Conservation (phyloP, 2,329 filamentous ascomycete species). For the Gaeumannomyces tritici region DNA sequence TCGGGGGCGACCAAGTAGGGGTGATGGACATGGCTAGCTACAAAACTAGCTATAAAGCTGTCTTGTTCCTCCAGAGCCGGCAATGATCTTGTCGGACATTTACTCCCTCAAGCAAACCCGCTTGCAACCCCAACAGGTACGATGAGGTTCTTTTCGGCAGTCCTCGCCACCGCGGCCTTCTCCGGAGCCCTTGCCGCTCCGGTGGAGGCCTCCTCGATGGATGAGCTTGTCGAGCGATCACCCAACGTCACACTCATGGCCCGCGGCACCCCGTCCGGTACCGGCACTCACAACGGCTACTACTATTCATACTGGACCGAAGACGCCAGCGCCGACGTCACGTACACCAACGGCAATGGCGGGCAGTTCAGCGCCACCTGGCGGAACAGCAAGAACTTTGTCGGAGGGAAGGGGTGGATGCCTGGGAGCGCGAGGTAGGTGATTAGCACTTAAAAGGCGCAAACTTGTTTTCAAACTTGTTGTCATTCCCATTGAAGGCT, state of each 20-base stretch:
- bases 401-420: neutral
- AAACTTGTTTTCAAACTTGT: too few relatives aligned
- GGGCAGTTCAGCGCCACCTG: constrained; percentile 31
- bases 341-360: constrained; percentile 28
- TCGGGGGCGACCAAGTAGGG: too few relatives aligned
- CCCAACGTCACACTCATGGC: neutral
- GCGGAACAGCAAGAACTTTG: constrained; percentile 34
- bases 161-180: neutral
- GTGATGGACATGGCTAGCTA: too few relatives aligned
- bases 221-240: neutral
- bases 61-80: too few relatives aligned
- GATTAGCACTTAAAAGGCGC: neutral
- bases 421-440: neutral
- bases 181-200: neutral
- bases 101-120: too few relatives aligned
- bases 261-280: neutral
- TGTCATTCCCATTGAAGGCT: too few relatives aligned
- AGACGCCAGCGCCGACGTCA: constrained; percentile 19
- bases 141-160: neutral
- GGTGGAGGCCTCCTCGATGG: constrained; percentile 1
- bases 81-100: too few relatives aligned
- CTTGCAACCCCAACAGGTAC: neutral
- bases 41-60: too few relatives aligned
- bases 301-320: constrained; percentile 35
- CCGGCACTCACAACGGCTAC: constrained; percentile 23